Conservation (phyloP, 257 asterid species). For the Hygrophila difformis region DNA sequence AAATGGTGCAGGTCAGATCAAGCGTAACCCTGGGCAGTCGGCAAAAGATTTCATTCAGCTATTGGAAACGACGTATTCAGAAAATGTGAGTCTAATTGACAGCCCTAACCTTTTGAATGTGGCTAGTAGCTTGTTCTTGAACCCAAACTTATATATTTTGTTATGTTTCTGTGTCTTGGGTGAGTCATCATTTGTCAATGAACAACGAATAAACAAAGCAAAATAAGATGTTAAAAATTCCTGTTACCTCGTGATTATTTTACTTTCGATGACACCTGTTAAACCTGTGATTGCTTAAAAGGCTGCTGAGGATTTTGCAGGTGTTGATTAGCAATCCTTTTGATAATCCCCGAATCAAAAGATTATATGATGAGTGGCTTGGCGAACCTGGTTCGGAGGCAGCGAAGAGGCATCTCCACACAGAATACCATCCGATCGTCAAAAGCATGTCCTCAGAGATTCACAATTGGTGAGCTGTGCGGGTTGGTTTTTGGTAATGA, state of each 20-base stretch:
- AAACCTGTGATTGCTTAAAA: slow-evolving; percentile 1
- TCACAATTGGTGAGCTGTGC: slow-evolving; percentile 66
- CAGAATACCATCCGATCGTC: slow-evolving; percentile 68
- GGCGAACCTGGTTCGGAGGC: slow-evolving; percentile 81
- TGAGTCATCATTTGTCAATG: no score
- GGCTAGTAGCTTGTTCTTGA: no score
- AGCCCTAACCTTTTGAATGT: no score
- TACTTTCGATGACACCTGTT: no score
- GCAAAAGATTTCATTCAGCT: slow-evolving; percentile 65
- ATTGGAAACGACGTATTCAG: slow-evolving; percentile 67
- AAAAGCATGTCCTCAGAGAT: slow-evolving; percentile 84
- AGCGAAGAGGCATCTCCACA: slow-evolving; percentile 67
- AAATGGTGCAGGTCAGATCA: slow-evolving; percentile 97
- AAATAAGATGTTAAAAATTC: no score
- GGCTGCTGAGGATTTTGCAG: slow-evolving; percentile 25
- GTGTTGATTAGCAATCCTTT: slow-evolving; percentile 55
- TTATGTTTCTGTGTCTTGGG: no score
- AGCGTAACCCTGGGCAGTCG: slow-evolving; percentile 72
- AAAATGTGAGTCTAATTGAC: slow-evolving; percentile 52
- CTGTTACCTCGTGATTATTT: no score
- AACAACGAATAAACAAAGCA: background rate
- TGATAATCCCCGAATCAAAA: slow-evolving; percentile 45
- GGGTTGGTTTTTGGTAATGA: slow-evolving; percentile 2
- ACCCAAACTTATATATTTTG: no score
- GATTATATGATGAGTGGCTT: slow-evolving; percentile 69